Conservation (phyloP, 2,329 filamentous ascomycete species). For the Phaeoacremonium minimum region DNA sequence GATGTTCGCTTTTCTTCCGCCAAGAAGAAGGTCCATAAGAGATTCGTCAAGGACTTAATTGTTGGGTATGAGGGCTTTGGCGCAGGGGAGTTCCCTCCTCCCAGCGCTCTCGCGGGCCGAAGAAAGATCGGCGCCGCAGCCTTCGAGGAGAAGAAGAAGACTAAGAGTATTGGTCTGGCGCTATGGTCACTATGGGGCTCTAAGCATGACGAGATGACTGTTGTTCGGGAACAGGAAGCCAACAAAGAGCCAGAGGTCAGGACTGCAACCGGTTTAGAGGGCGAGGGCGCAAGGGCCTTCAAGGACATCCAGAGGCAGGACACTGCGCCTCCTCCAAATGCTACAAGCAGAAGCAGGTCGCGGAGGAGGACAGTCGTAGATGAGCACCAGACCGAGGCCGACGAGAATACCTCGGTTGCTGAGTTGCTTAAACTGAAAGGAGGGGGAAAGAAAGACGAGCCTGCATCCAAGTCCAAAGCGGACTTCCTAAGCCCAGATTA, state of each 20-base stretch:
- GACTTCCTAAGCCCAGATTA: conserved; percentile 39
- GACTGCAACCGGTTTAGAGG: conserved; percentile 32
- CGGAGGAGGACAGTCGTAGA: conserved; percentile 44
- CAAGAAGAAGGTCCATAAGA: conserved; percentile 68
- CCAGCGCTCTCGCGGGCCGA: conserved; percentile 75
- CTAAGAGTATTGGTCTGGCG: conserved; percentile 69
- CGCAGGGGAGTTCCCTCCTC: conserved; percentile 72
- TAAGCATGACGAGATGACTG: conserved; percentile 77
- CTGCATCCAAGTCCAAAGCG: background rate
- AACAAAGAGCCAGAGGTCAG: conserved; percentile 29
- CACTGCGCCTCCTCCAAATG: conserved; percentile 15
- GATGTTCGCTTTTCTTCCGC: conserved; percentile 67
- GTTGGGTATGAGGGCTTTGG: conserved; percentile 68
- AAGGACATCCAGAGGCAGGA: conserved; percentile 29
- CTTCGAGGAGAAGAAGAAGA: conserved; percentile 45
- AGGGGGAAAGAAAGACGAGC: conserved; percentile 26
- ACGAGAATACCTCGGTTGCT: conserved; percentile 35
- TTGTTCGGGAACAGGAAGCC: conserved; percentile 54
- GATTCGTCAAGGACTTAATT: conserved; percentile 67
- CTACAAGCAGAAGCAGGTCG: conserved; percentile 32
- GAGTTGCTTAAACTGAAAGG: conserved; percentile 37
- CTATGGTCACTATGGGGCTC: conserved; percentile 87
- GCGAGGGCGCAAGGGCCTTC: conserved; percentile 10
- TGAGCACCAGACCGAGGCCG: conserved; percentile 38
- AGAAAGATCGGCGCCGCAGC: conserved; percentile 43